Percentiles rank a stretch among this genome's conserved stretches.
Evolutionary conservation across 2,329 filamentous ascomycete species (phyloP).

Genomic region (Aspergillus cejpii): DNA sequence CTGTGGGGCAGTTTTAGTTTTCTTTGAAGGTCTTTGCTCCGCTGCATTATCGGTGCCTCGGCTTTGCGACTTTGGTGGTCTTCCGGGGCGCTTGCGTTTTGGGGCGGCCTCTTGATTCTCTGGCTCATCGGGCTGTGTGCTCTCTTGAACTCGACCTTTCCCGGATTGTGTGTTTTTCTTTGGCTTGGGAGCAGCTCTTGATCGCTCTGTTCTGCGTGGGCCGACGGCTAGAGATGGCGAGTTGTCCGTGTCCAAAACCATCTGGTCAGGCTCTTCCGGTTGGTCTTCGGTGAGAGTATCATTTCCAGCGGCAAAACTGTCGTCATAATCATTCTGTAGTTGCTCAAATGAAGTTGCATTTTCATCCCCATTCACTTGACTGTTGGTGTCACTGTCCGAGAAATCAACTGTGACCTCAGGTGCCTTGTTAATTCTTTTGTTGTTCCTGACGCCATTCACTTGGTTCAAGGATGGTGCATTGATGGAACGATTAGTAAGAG

Average conservation of each 20-base stretch:
- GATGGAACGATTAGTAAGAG: constrained; percentile 31
- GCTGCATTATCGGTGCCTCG: constrained; percentile 16
- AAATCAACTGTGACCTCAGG: constrained; percentile 25
- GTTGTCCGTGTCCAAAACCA: constrained; percentile 17
- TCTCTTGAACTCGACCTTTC: constrained; percentile 9
- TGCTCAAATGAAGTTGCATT: constrained; percentile 28
- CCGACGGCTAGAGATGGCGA: constrained; percentile 10
- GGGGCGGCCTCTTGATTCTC: constrained; percentile 14
- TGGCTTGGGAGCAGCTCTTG: constrained; percentile 14
- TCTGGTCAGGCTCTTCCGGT: constrained; percentile 12
- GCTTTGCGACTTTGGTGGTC: constrained; percentile 27
- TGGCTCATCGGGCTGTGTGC: constrained; percentile 13
- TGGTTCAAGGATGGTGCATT: constrained; percentile 28
- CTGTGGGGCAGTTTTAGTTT: constrained; percentile 24
- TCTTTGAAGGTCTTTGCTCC: constrained; percentile 29
- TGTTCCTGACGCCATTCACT: constrained; percentile 19
- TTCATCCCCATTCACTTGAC: constrained; percentile 28
- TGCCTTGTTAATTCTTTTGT: constrained; percentile 15
- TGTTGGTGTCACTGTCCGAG: constrained; percentile 33
- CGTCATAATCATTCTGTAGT: constrained; percentile 21
- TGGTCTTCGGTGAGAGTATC: constrained; percentile 18
- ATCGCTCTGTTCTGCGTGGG: constrained; percentile 10
- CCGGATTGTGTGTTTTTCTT: constrained; percentile 11
- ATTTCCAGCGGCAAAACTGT: constrained; percentile 23
- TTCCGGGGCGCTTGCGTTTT: constrained; percentile 28